A percentile compares a stretch with the other conserved stretches of the same genome.
These are phyloP conservation scores for Rhynchosporium graminicola DNA, from an alignment of 2,329 filamentous ascomycete genomes.

Conservation along the genomic window DNA sequence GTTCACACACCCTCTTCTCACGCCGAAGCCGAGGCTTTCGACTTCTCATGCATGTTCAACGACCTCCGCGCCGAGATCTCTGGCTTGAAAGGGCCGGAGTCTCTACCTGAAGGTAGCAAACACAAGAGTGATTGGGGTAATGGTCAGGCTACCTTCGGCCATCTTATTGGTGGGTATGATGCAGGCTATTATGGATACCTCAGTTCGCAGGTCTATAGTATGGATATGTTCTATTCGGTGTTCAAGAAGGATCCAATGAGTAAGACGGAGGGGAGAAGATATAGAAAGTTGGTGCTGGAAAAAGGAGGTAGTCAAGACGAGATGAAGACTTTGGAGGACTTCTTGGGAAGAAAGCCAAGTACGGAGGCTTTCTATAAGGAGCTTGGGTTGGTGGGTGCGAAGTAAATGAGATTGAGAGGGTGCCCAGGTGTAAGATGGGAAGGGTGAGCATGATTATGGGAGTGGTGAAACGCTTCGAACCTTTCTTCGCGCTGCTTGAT, in stretches of 20 bases:
- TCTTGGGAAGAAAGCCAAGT: slow-evolving; percentile 74
- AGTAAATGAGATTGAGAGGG: slow-evolving; percentile 3
- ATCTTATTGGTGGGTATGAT: slow-evolving; percentile 82
- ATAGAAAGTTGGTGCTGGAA: slow-evolving; percentile 77
- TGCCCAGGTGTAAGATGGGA: not conserved
- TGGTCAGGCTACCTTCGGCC: slow-evolving; percentile 78
- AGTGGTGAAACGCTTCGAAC: not conserved
- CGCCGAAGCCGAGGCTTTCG: slow-evolving; percentile 64
- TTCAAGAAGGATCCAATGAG: slow-evolving; percentile 82
- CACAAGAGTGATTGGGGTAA: slow-evolving; percentile 63
- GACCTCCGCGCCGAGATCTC: slow-evolving; percentile 69
- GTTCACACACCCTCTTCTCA: slow-evolving; percentile 72
- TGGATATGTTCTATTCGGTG: slow-evolving; percentile 82
- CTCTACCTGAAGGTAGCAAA: slow-evolving; percentile 61
- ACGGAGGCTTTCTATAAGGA: slow-evolving; percentile 80
- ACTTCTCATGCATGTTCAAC: slow-evolving; percentile 71
- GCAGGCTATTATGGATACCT: slow-evolving; percentile 80
- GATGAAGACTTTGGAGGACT: slow-evolving; percentile 77
- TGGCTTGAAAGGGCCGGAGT: slow-evolving; percentile 61
- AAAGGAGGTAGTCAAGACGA: slow-evolving; percentile 77
- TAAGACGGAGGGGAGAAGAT: slow-evolving; percentile 69
- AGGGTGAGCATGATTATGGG: not conserved
- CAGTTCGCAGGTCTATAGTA: slow-evolving; percentile 76
- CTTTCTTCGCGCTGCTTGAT: too few species aligned
- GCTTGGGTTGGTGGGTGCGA: slow-evolving; percentile 52